Conservation (phyloP, 345 rosid species). For the Acer yangbiense region DNA sequence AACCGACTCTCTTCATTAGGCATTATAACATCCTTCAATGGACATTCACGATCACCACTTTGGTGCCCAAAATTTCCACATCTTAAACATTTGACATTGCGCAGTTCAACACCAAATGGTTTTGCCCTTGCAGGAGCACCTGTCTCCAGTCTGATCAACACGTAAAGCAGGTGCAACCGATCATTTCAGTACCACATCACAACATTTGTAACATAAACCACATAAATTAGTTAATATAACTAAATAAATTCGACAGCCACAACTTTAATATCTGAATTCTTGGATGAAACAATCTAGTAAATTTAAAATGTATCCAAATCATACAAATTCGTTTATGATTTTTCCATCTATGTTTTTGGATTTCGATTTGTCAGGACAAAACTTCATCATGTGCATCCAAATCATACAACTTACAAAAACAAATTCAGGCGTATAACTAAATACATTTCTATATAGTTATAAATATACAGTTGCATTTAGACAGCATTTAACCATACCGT, state of each 20-base stretch:
- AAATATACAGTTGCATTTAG: background rate
- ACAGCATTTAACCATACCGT: slow-evolving; percentile 39
- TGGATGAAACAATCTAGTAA: background rate
- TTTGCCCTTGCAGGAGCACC: slow-evolving; percentile 78
- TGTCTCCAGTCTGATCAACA: slow-evolving; percentile 71
- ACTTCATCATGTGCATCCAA: background rate
- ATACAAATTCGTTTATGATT: background rate
- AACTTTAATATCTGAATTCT: background rate
- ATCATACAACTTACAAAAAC: background rate
- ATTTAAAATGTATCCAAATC: background rate
- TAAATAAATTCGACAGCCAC: background rate
- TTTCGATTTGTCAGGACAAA: background rate
- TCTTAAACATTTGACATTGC: slow-evolving; percentile 90
- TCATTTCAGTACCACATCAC: background rate
- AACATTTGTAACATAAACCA: background rate
- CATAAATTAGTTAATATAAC: background rate
- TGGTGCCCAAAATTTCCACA: slow-evolving; percentile 94
- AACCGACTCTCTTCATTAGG: slow-evolving; percentile 89
- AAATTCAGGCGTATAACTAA: background rate
- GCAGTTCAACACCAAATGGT: slow-evolving; percentile 92
- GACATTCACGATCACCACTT: slow-evolving; percentile 98
- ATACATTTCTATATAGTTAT: background rate
- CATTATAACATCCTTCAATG: slow-evolving; percentile 93
- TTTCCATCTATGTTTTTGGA: background rate
- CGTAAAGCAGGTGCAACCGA: slow-evolving; percentile 12